A percentile compares a stretch with the other conserved stretches of the same genome.
Evolutionary conservation across 2,329 filamentous ascomycete species (phyloP).

Genomic region (Aspergillus pseudoglaucus): DNA sequence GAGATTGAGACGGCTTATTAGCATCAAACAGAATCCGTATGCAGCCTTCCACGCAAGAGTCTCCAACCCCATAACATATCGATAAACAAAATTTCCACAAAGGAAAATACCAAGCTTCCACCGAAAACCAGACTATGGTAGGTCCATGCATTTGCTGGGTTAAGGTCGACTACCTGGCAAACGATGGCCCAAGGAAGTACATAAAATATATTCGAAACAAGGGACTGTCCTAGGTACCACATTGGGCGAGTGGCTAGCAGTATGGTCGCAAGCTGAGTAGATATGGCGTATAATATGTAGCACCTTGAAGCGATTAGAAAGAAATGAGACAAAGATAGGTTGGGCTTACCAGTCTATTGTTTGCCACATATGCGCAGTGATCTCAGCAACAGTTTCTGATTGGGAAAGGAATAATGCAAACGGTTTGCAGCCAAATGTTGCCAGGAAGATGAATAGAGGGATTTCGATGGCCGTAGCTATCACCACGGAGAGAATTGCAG

Average conservation of each 20-base stretch:
- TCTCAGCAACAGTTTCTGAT: slow-evolving; percentile 51
- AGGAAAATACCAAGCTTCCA: slow-evolving; percentile 16
- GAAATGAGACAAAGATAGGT: not conserved
- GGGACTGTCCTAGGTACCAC: slow-evolving; percentile 63
- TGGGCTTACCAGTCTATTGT: slow-evolving; percentile 9
- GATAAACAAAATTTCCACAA: slow-evolving; percentile 10
- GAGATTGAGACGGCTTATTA: too few species aligned
- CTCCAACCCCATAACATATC: slow-evolving; percentile 7
- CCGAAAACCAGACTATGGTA: slow-evolving; percentile 17
- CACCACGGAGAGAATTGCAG: slow-evolving; percentile 48
- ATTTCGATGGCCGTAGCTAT: slow-evolving; percentile 47
- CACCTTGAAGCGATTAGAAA: slow-evolving; percentile 39
- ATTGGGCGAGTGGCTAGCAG: slow-evolving; percentile 57
- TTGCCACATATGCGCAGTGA: slow-evolving; percentile 61
- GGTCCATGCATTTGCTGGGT: slow-evolving; percentile 12
- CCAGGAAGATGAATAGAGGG: slow-evolving; percentile 57
- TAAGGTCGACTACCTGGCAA: slow-evolving; percentile 6
- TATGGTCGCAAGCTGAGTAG: slow-evolving; percentile 57
- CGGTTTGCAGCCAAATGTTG: slow-evolving; percentile 50
- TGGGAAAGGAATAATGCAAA: slow-evolving; percentile 60
- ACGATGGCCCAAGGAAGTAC: slow-evolving; percentile 66
- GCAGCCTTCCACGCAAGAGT: not conserved
- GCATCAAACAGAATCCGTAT: not conserved
- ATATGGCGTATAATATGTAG: slow-evolving; percentile 63
- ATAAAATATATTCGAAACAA: slow-evolving; percentile 61